These are phyloP conservation scores for Plasmodium coatneyi DNA, from an alignment of 169 alveolate genomes.

Conservation along the genomic window DNA sequence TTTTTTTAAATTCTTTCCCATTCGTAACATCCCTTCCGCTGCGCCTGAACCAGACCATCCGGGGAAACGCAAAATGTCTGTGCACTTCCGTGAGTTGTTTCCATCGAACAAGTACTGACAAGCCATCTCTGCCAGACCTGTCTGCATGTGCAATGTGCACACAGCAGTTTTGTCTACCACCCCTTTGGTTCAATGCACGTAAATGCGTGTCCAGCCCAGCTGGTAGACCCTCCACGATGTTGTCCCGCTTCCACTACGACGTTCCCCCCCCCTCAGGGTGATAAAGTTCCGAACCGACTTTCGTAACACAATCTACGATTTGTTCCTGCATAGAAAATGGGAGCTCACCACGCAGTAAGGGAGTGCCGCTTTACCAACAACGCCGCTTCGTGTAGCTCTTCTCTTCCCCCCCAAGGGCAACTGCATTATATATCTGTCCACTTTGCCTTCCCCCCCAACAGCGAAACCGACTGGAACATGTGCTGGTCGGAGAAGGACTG, in stretches of 20 bases:
- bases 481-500: conserved; percentile 95
- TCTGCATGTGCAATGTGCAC: background rate
- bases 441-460: background rate
- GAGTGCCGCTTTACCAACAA: conserved; percentile 16
- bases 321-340: conserved; percentile 91
- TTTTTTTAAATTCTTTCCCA: background rate
- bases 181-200: background rate
- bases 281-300: conserved; percentile 92
- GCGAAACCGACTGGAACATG: conserved; percentile 93
- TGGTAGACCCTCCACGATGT: background rate
- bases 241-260: background rate
- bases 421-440: background rate
- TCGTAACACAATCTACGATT: conserved; percentile 95
- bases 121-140: background rate
- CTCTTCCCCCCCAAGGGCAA: too few species aligned
- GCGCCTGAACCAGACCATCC: background rate
- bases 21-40: background rate
- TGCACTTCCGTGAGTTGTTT: conserved; percentile 50
- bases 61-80: conserved; percentile 25
- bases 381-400: background rate
- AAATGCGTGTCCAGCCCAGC: background rate
- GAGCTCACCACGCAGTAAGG: conserved; percentile 84
- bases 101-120: conserved; percentile 61
- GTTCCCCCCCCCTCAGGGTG: background rate
- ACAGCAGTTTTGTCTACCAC: background rate